phyloP scores from a whole-genome alignment of 305 asterid genomes.

The Lippia alba region DNA sequence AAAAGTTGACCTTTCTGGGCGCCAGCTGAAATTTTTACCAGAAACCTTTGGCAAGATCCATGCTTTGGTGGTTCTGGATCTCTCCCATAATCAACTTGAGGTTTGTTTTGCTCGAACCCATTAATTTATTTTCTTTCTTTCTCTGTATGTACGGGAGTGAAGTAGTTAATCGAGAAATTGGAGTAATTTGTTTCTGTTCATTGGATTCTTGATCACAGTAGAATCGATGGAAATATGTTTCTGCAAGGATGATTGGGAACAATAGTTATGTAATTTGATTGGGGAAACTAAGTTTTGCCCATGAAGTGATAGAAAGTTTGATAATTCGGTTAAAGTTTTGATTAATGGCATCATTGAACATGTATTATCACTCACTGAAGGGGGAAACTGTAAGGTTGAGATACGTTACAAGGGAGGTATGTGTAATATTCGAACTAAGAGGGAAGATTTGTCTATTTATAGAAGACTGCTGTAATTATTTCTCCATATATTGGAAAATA shows the following conservation, averaged over 20 bases:
- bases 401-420: background rate
- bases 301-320: background rate
- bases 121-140: background rate
- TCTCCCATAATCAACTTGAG: constrained; percentile 64
- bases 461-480: background rate
- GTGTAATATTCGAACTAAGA: background rate
- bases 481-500: background rate
- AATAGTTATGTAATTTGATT: background rate
- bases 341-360: background rate
- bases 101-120: constrained; percentile 27
- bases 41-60: constrained; percentile 53
- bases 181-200: background rate
- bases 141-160: background rate
- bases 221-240: background rate
- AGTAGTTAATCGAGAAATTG: constrained; percentile 7
- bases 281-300: background rate
- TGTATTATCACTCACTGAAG: background rate
- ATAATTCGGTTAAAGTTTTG: too few species aligned
- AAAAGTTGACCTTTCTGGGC: constrained; percentile 52
- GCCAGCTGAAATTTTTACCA: constrained; percentile 53
- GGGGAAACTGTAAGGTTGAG: background rate
- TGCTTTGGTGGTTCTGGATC: constrained; percentile 46
- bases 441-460: background rate
- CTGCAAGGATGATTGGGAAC: background rate
- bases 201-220: constrained; percentile 8